Evolutionary conservation across 2,329 filamentous ascomycete genomes (phyloP), one percentile per base, ranked within the genome.

Genomic region (Aciculosporium take): DNA sequence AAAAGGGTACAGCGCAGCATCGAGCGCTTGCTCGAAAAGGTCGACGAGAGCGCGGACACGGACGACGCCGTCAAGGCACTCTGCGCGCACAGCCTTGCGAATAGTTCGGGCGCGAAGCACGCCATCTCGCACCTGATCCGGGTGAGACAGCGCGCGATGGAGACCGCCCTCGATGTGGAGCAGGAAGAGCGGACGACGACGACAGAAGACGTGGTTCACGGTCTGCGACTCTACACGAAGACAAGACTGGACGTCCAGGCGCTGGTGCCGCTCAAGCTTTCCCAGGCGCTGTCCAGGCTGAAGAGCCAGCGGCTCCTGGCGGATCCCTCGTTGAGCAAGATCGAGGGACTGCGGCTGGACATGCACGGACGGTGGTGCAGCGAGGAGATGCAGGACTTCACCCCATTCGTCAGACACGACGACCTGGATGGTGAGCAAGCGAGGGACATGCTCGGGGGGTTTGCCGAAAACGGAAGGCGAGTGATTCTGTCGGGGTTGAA

Each of bases 351-450:
- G 10, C 75, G 83, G 28, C 64, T 95, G 21, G 86, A 94, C 53
- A 63, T 91, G 8, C 78, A 85, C 52, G 76, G 80, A 48, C 71
- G 72, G 17, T 94, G 87, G 83, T 83, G 91, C 47, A 73, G 82
- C 15, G 78, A 87, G 7, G 85, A 93, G 45, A 83, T 94, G 32
- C 76, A 75, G 36, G 82, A 81, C 48, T 95, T 93, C 55, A 89
- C 79, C 1, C 88, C 88, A 0, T 94, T 86, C 64, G 83, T 93
- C 28, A 78, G 84, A 24, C 79, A 93, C 51, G 84, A 88, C 49
- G 83, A 91, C 49, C 59, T 84, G 4, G 72, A 78, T 20, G 74
- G 71, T 17, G 61, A 66, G 20, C 71, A 77, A 45, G 74, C 75
- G 1, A 68, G 71, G 32, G 71, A 75, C 2, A 75, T 75, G 58